Conservation (phyloP, 2,329 filamentous ascomycete species). For the Fusarium sororula region DNA sequence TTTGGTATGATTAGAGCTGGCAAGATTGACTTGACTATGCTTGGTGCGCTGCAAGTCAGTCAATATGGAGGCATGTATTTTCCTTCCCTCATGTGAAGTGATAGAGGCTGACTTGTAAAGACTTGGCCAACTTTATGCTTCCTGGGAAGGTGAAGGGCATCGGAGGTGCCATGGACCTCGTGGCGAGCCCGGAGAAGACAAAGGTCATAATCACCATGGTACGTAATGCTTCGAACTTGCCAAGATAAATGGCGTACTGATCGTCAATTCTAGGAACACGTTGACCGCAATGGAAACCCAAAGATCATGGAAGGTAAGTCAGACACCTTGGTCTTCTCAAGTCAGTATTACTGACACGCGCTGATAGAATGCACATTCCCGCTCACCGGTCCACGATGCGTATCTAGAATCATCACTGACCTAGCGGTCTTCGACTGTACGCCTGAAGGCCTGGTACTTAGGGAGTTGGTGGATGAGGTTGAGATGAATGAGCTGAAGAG, state of each 20-base stretch:
- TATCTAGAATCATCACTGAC: slow-evolving; percentile 89
- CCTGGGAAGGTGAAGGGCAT: slow-evolving; percentile 93
- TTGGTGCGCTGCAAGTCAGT: slow-evolving; percentile 89
- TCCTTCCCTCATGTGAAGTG: accelerated
- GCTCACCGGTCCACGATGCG: slow-evolving; percentile 83
- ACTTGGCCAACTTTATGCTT: slow-evolving; percentile 91
- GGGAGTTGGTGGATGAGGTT: not conserved
- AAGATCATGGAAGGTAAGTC: slow-evolving; percentile 83
- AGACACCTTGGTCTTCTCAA: not conserved
- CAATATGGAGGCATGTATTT: slow-evolving; percentile 56
- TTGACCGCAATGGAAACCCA: slow-evolving; percentile 88
- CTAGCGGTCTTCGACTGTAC: slow-evolving; percentile 47
- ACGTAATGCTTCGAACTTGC: too few relatives aligned
- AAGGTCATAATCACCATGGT: slow-evolving; percentile 90
- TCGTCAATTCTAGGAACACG: slow-evolving; percentile 68
- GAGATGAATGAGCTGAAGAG: not conserved
- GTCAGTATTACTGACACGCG: not conserved
- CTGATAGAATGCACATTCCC: slow-evolving; percentile 76
- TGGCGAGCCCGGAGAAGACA: slow-evolving; percentile 82
- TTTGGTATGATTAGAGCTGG: slow-evolving; percentile 91
- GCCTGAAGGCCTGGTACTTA: not conserved
- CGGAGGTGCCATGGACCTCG: slow-evolving; percentile 91
- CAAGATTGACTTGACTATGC: slow-evolving; percentile 82
- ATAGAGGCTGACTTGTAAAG: slow-evolving; percentile 43
- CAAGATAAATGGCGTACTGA: too few relatives aligned